These are phyloP conservation scores for Lodderomyces margitis DNA, from an alignment of 1,139 yeast genomes.

Conservation along the genomic window DNA sequence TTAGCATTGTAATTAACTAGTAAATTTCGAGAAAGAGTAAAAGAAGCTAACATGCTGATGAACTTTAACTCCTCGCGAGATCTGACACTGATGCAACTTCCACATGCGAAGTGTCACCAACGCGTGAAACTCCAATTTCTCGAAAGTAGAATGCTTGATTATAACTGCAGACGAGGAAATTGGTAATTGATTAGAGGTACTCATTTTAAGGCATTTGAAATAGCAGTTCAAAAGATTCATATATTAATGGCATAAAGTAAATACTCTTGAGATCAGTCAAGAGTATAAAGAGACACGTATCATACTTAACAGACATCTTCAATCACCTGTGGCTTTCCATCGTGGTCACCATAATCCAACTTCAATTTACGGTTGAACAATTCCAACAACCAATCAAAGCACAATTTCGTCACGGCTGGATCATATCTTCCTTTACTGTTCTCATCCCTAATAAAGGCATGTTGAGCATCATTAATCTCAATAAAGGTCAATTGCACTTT, in stretches of 20 bases:
- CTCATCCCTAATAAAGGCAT: slow-evolving; percentile 81
- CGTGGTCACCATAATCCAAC: slow-evolving; percentile 64
- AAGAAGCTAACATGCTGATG: no score
- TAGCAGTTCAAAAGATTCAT: no score
- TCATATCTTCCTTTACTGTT: slow-evolving; percentile 76
- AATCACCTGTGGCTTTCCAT: slow-evolving; percentile 45
- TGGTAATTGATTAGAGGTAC: no score
- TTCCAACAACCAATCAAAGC: slow-evolving; percentile 67
- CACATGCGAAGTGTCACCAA: no score
- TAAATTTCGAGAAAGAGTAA: no score
- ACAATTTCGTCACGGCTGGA: slow-evolving; percentile 67
- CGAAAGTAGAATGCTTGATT: no score
- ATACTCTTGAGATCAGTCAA: neutral
- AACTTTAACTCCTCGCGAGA: no score
- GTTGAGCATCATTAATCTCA: slow-evolving; percentile 76
- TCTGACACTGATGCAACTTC: no score
- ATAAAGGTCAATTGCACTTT: slow-evolving; percentile 65
- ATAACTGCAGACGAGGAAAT: no score
- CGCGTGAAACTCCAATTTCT: no score
- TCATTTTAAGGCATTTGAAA: no score
- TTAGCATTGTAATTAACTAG: no score
- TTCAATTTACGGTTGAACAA: slow-evolving; percentile 68
- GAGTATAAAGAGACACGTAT: neutral
- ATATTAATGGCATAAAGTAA: neutral
- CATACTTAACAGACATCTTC: slow-evolving; percentile 59